These are phyloP conservation scores for Clonostachys sp. DNA, from an alignment of 2,329 filamentous ascomycete genomes.

Conservation along the genomic window DNA sequence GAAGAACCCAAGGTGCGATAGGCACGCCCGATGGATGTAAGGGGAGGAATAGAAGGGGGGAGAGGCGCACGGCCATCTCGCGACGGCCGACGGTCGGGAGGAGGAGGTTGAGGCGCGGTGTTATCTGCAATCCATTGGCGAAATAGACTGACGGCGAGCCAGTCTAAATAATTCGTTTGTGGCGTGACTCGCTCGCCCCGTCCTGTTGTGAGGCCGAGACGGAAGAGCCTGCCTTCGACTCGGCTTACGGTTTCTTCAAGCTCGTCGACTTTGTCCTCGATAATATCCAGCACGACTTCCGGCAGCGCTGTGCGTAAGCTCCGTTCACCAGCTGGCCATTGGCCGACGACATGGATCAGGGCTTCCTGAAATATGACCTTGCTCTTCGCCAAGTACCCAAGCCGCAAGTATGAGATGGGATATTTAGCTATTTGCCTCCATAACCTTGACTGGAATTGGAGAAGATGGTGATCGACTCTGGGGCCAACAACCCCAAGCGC, in stretches of 20 bases:
- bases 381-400: conserved; percentile 81
- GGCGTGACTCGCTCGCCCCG: conserved; percentile 81
- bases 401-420: conserved; percentile 83
- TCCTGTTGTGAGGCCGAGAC: conserved; percentile 72
- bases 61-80: conserved; percentile 25
- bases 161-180: conserved; percentile 76
- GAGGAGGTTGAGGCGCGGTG: conserved; percentile 62
- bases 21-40: conserved; percentile 63
- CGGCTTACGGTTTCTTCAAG: conserved; percentile 77
- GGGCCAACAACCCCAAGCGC: conserved; percentile 83
- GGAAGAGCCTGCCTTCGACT: conserved; percentile 77
- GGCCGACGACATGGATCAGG: conserved; percentile 87
- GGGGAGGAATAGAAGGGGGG: conserved; percentile 33
- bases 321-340: conserved; percentile 80
- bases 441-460: conserved; percentile 84
- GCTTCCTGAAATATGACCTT: conserved; percentile 84
- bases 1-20: conserved; percentile 72
- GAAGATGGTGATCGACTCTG: conserved; percentile 85
- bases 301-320: conserved; percentile 73
- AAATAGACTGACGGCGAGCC: conserved; percentile 83
- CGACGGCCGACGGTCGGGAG: conserved; percentile 13
- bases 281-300: conserved; percentile 75
- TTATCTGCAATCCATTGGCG: conserved; percentile 92
- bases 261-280: conserved; percentile 93
- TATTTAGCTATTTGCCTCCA: conserved; percentile 98